Evolutionary conservation across 441 rosid species (phyloP).

Genomic region (Kokia cookei): DNA sequence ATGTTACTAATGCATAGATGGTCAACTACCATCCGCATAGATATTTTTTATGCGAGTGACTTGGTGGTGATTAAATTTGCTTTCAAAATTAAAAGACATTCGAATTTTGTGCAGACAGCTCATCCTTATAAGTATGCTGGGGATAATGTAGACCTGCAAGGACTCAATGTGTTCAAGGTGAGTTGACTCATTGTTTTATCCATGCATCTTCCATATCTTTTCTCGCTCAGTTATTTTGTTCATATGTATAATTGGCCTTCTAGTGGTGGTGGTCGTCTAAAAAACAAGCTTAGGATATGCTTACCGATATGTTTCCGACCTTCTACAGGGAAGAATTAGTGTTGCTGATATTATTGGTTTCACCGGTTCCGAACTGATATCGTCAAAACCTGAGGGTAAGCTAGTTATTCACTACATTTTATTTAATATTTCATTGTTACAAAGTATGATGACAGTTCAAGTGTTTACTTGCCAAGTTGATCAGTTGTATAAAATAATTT

Average conservation of each 20-base stretch:
- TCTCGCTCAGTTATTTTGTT: background rate
- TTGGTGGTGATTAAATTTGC: background rate
- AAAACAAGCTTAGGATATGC: background rate
- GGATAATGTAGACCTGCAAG: constrained; percentile 68
- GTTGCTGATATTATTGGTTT: constrained; percentile 81
- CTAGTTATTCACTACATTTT: background rate
- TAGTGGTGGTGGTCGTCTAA: too few species aligned
- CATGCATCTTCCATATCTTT: background rate
- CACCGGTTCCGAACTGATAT: constrained; percentile 59
- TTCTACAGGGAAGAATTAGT: constrained; percentile 72
- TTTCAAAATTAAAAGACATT: constrained; percentile 5
- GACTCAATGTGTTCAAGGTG: constrained; percentile 68
- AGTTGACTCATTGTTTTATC: background rate
- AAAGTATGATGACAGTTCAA: background rate
- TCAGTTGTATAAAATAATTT: background rate
- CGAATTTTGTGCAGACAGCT: constrained; percentile 36
- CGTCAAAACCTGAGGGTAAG: constrained; percentile 69
- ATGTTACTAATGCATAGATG: background rate
- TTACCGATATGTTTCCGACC: background rate
- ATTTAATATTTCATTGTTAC: background rate
- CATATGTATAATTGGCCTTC: background rate
- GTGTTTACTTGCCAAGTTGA: background rate
- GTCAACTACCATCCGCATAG: background rate
- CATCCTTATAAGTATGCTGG: constrained; percentile 68
- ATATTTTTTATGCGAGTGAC: background rate